Conservation (phyloP, 1,284 basidiomycete genomes). For the Wolfiporia cocos region DNA sequence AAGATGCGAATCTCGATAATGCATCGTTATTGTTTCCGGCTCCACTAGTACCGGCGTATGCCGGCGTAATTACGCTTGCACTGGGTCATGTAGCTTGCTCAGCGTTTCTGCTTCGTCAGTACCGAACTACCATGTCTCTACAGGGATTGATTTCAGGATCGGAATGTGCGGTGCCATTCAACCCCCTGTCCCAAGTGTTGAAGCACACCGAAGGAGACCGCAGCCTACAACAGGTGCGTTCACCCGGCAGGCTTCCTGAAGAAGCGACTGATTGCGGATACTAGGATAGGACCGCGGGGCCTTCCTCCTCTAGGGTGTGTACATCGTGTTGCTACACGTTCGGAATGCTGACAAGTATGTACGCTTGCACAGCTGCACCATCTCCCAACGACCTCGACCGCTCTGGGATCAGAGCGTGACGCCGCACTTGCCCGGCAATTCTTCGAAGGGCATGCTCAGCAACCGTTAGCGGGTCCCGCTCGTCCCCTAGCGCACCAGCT, state of each 20-base stretch:
- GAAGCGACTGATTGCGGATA: neutral
- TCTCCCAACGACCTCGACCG: conserved; percentile 50
- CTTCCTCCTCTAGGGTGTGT: conserved; percentile 63
- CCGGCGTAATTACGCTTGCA: neutral
- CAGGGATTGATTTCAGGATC: conserved; percentile 84
- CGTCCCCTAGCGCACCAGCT: conserved; percentile 27
- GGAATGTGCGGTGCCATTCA: conserved; percentile 82
- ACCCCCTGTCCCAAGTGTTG: conserved; percentile 86
- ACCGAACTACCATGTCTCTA: conserved; percentile 49
- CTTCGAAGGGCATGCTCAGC: conserved; percentile 46
- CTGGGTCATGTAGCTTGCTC: neutral
- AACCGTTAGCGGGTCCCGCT: conserved; percentile 22
- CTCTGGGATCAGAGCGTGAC: conserved; percentile 54
- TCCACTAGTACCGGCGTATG: too few relatives aligned
- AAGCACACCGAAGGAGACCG: conserved; percentile 91
- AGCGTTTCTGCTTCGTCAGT: neutral
- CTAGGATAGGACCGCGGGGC: conserved; percentile 68
- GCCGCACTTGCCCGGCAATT: conserved; percentile 73
- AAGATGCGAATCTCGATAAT: too few relatives aligned
- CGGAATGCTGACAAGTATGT: neutral
- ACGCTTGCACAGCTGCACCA: conserved; percentile 64
- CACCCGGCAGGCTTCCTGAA: neutral
- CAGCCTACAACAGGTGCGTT: conserved; percentile 73
- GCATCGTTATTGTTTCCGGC: too few relatives aligned
- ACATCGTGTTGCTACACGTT: neutral